phyloP scores from a whole-genome alignment of 2,329 filamentous ascomycete genomes.

The Neurospora sp. region DNA sequence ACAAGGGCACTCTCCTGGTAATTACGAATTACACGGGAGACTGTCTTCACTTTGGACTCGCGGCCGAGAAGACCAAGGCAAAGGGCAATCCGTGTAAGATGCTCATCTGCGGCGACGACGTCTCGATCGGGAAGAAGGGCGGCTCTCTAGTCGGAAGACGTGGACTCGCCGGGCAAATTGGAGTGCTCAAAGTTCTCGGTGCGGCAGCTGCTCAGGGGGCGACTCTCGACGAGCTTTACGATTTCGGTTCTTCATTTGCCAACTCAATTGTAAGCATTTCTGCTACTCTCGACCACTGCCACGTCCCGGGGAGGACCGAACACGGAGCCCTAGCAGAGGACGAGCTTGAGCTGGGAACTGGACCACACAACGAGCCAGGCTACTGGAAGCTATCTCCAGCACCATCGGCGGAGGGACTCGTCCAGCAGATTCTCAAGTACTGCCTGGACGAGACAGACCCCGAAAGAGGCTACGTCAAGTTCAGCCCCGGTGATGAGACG shows the following conservation, averaged over 20 bases:
- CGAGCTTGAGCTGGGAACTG: constrained; percentile 55
- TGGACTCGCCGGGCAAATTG: constrained; percentile 52
- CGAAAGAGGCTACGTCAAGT: constrained; percentile 39
- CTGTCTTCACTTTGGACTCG: constrained; percentile 52
- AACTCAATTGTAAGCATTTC: constrained; percentile 46
- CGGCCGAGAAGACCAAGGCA: constrained; percentile 47
- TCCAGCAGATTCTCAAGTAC: constrained; percentile 49
- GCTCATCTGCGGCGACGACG: constrained; percentile 55
- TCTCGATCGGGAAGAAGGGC: constrained; percentile 49
- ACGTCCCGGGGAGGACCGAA: constrained; percentile 43
- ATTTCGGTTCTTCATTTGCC: constrained; percentile 39
- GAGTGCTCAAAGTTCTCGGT: constrained; percentile 48
- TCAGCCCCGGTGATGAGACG: constrained; percentile 35
- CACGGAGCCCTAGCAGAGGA: constrained; percentile 37
- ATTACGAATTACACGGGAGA: constrained; percentile 59
- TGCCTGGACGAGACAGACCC: constrained; percentile 48
- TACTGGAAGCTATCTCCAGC: constrained; percentile 45
- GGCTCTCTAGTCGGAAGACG: constrained; percentile 50
- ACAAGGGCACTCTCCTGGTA: constrained; percentile 47
- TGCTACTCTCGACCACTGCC: constrained; percentile 51
- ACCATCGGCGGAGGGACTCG: constrained; percentile 37
- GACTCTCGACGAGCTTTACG: constrained; percentile 39
- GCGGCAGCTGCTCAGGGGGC: constrained; percentile 37
- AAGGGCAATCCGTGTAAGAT: constrained; percentile 44
- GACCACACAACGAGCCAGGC: constrained; percentile 58